Evolutionary conservation across 345 rosid genomes (phyloP).

Genomic region (Salix brachista): DNA sequence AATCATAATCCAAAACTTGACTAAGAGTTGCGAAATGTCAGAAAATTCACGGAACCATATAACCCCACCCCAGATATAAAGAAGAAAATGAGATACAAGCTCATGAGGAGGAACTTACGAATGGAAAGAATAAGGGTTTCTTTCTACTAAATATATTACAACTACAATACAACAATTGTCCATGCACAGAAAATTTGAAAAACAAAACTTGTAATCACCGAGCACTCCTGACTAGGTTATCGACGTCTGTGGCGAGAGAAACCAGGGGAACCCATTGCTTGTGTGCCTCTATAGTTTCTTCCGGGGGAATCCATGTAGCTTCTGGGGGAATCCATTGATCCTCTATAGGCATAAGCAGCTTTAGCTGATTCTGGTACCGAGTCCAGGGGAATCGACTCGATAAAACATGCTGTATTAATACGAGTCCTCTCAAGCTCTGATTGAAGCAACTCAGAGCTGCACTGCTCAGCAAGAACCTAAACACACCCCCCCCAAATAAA

Average conservation of each 20-base stretch:
- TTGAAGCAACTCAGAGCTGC: constrained; percentile 71
- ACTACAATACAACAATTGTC: constrained; percentile 24
- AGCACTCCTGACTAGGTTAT: constrained; percentile 18
- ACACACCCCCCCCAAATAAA: not conserved
- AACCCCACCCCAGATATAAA: not conserved
- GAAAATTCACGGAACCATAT: not conserved
- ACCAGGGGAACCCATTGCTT: constrained; percentile 55
- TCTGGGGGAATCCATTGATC: constrained; percentile 65
- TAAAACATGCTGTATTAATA: constrained; percentile 86
- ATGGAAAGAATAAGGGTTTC: constrained; percentile 16
- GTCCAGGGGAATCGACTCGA: constrained; percentile 61
- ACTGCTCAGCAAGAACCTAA: constrained; percentile 87
- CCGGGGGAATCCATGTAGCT: constrained; percentile 56
- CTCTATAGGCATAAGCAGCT: constrained; percentile 57
- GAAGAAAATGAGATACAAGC: not conserved
- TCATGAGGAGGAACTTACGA: not conserved
- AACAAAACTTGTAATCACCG: constrained; percentile 5
- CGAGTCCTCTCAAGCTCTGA: constrained; percentile 86
- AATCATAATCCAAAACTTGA: not conserved
- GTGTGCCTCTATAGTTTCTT: constrained; percentile 25
- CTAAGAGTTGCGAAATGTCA: not conserved
- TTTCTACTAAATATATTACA: constrained; percentile 6
- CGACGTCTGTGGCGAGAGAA: constrained; percentile 54
- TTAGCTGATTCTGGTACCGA: constrained; percentile 60
- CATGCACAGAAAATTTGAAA: constrained; percentile 2